Percentiles rank a stretch among this genome's conserved stretches.
phyloP scores from a whole-genome alignment of 768 basidiomycete species.

The Calocera viscosa region DNA sequence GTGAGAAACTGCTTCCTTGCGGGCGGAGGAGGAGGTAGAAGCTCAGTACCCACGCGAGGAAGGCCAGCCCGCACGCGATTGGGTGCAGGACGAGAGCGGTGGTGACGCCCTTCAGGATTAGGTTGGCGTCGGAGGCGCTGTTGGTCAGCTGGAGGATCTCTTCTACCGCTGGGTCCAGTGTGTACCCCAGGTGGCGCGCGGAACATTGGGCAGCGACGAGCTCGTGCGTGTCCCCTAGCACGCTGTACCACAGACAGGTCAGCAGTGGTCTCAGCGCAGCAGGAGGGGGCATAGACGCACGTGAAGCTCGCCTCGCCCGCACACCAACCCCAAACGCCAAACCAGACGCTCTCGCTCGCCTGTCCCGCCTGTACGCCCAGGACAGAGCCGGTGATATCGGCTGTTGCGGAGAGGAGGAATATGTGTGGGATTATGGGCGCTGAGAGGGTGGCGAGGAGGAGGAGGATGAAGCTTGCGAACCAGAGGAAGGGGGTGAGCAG shows the following conservation, averaged over 20 bases:
- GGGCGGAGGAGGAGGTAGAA: slow-evolving; percentile 47
- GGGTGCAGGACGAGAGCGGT: slow-evolving; percentile 59
- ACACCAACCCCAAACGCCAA: slow-evolving; percentile 79
- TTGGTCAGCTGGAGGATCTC: slow-evolving; percentile 35
- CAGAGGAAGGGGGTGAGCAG: slow-evolving; percentile 39
- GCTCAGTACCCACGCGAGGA: slow-evolving; percentile 40
- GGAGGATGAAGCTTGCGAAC: slow-evolving; percentile 52
- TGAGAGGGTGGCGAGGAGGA: slow-evolving; percentile 63
- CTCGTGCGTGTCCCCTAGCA: slow-evolving; percentile 32
- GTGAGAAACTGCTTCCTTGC: slow-evolving; percentile 29
- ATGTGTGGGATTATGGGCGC: slow-evolving; percentile 58
- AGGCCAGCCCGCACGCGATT: slow-evolving; percentile 46
- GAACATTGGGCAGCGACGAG: slow-evolving; percentile 38
- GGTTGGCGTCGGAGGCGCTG: slow-evolving; percentile 31
- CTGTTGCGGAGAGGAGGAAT: slow-evolving; percentile 41
- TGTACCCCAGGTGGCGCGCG: slow-evolving; percentile 57
- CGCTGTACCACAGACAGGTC: too few relatives aligned
- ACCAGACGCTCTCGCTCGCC: slow-evolving; percentile 39
- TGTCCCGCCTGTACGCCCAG: slow-evolving; percentile 24
- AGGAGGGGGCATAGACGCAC: slow-evolving; percentile 25
- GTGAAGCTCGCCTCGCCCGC: slow-evolving; percentile 38
- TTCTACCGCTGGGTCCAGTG: slow-evolving; percentile 41
- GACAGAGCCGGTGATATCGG: slow-evolving; percentile 19
- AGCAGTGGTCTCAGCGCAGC: too few relatives aligned
- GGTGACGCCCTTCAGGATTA: slow-evolving; percentile 40